These are phyloP conservation scores for Zychaea mexicana DNA, from an alignment of 371 early-diverging fungal genomes.

Conservation along the genomic window DNA sequence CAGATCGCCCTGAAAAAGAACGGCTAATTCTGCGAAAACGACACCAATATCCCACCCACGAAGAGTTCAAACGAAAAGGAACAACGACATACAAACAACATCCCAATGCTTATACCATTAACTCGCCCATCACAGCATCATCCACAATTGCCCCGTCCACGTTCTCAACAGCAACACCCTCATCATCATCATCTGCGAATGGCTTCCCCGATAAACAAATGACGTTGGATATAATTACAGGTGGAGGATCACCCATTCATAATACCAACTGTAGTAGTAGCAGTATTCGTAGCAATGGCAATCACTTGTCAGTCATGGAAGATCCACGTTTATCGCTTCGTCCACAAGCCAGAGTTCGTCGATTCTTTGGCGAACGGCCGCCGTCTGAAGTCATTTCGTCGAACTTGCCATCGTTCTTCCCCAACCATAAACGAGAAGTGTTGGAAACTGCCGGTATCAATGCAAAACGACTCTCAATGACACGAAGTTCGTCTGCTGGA, in stretches of 20 bases:
- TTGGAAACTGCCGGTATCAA: slow-evolving; percentile 56
- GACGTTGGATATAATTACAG: slow-evolving; percentile 30
- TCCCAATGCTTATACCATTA: slow-evolving; percentile 12
- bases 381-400: slow-evolving; percentile 88
- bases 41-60: slow-evolving; percentile 66
- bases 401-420: slow-evolving; percentile 89
- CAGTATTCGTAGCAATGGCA: background rate
- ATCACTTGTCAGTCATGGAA: background rate
- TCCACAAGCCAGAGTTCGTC: slow-evolving; percentile 23
- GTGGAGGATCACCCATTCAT: slow-evolving; percentile 17
- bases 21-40: slow-evolving; percentile 77
- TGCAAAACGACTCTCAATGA: slow-evolving; percentile 49
- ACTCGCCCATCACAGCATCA: background rate
- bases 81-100: slow-evolving; percentile 27
- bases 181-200: background rate
- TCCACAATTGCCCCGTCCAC: background rate
- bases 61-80: slow-evolving; percentile 60
- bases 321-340: slow-evolving; percentile 7
- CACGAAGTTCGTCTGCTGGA: slow-evolving; percentile 31
- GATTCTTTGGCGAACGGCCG: slow-evolving; percentile 93
- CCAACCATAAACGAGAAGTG: slow-evolving; percentile 57
- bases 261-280: background rate
- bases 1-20: slow-evolving; percentile 72
- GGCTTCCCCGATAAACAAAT: slow-evolving; percentile 30
- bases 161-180: background rate